Conservation (phyloP, 2,329 filamentous ascomycete genomes). For the Penicillium nordicum region DNA sequence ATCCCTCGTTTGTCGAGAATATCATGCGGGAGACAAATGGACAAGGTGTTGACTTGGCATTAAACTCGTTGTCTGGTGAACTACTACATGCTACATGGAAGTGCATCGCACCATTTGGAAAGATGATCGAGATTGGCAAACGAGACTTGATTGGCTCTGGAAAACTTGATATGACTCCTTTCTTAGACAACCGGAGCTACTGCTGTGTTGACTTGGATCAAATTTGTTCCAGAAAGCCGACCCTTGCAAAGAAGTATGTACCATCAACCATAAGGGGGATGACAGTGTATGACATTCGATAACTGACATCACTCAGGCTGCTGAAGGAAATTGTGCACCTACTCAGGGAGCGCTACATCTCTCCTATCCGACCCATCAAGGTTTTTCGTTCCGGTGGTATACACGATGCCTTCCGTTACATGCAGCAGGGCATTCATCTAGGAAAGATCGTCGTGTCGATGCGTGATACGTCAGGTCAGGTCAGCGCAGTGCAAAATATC, state of each 20-base stretch:
- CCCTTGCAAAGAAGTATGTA: slow-evolving; percentile 6
- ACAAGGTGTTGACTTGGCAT: slow-evolving; percentile 26
- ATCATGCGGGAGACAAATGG: slow-evolving; percentile 19
- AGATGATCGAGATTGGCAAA: slow-evolving; percentile 30
- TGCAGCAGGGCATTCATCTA: slow-evolving; percentile 46
- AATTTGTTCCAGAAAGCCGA: slow-evolving; percentile 9
- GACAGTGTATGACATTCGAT: not conserved
- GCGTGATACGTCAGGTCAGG: not conserved
- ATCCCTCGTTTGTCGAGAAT: slow-evolving; percentile 14
- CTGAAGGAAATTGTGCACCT: slow-evolving; percentile 1
- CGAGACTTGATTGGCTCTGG: slow-evolving; percentile 22
- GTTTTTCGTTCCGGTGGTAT: slow-evolving; percentile 27
- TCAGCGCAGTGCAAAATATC: not conserved
- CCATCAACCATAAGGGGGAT: too few species aligned
- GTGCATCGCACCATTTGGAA: slow-evolving; percentile 31
- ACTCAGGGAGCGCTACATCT: slow-evolving; percentile 8
- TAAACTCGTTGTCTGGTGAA: slow-evolving; percentile 29
- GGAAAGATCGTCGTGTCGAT: slow-evolving; percentile 43
- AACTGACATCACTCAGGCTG: not conserved
- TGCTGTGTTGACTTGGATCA: slow-evolving; percentile 24
- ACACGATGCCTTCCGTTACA: slow-evolving; percentile 41
- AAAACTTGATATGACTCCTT: slow-evolving; percentile 24
- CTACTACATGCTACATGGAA: slow-evolving; percentile 29
- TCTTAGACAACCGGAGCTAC: slow-evolving; percentile 22
- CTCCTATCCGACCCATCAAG: slow-evolving; percentile 21